Conservation (phyloP, 805 yeast species). For the Teunomyces cretensis region DNA sequence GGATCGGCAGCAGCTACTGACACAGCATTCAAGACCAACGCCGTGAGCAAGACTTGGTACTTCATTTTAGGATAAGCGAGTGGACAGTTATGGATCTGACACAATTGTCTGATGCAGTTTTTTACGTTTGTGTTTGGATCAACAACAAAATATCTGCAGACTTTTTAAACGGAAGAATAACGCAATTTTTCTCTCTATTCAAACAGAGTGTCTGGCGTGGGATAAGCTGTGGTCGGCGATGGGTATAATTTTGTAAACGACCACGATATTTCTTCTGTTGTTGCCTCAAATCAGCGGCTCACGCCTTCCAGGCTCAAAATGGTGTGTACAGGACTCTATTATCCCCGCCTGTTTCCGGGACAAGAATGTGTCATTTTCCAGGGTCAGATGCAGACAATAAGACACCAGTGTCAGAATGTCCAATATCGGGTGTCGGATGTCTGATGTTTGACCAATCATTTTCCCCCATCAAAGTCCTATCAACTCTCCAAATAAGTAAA, state of each 20-base stretch:
- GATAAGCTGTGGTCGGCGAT: not conserved
- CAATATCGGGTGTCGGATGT: too few relatives aligned
- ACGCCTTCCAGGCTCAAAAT: not conserved
- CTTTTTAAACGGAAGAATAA: not conserved
- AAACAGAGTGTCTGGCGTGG: not conserved
- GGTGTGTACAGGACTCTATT: too few relatives aligned
- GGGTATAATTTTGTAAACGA: not conserved
- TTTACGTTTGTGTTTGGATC: not conserved
- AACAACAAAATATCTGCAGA: not conserved
- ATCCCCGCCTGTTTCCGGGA: too few relatives aligned
- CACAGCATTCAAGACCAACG: conserved; percentile 5
- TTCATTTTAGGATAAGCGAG: not conserved
- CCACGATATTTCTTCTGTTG: not conserved
- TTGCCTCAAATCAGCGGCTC: not conserved
- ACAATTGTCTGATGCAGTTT: not conserved
- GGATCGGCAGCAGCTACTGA: conserved; percentile 7
- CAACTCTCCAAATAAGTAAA: too few relatives aligned
- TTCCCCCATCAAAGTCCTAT: too few relatives aligned
- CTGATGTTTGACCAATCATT: too few relatives aligned
- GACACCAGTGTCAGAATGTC: too few relatives aligned
- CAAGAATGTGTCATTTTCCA: too few relatives aligned
- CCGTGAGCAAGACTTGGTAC: conserved; percentile 9
- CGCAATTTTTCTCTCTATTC: not conserved
- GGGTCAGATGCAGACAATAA: too few relatives aligned
- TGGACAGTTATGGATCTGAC: not conserved